Base-by-base conservation (phyloP, 164 flowering plant species). In the Aristolochia californica region DNA sequence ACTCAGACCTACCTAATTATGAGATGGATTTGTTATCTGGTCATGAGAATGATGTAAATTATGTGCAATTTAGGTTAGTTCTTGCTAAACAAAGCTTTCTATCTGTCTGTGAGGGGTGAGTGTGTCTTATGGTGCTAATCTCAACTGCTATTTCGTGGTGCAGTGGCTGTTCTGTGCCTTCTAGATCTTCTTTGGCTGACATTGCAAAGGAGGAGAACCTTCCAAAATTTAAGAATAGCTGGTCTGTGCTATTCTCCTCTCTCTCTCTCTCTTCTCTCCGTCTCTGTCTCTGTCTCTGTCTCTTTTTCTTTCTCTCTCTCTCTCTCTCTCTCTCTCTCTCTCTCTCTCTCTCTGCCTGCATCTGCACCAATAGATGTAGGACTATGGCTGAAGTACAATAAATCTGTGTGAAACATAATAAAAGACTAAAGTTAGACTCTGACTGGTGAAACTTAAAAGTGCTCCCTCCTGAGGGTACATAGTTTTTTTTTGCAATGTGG, bases 1-100 rank as follows among this genome's bases (percentile, higher is more conserved):
- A 85, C 43, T 59, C 82, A 0, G 90, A 82, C 15, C 82, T 80
- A 62, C 95, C 83, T 58, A 70, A 64, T 67, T 87, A 91, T 78
- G 98, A 91, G 77, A 71, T 88, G 74, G 98, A 86, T 73, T 68
- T 85, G 38, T 74, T 91, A 61, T 67, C 90, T 60, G 98, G 98
- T 53, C 98, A 91, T 65, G 96, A 88, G 72, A 82, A 91, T 76
- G 98, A 85, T 71, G 96, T 88, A 64, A 87, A 88, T 57, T 91
- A 86, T 70, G 98, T 86, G 50, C 98, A 91, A 56, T 91, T 88
- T 75, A 85, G 95, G 97, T 87, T 62, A 20, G 75, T 72, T 58
- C 15, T 5, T 43, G 23, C 26, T 20, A 8, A 23, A 17, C 12
- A 47, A n/a, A 17, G 50, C 50, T 4, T 47, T 47, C 50, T n/a